Base-by-base conservation (phyloP, 2,329 filamentous ascomycete genomes). In the Raffaelea arxii region DNA sequence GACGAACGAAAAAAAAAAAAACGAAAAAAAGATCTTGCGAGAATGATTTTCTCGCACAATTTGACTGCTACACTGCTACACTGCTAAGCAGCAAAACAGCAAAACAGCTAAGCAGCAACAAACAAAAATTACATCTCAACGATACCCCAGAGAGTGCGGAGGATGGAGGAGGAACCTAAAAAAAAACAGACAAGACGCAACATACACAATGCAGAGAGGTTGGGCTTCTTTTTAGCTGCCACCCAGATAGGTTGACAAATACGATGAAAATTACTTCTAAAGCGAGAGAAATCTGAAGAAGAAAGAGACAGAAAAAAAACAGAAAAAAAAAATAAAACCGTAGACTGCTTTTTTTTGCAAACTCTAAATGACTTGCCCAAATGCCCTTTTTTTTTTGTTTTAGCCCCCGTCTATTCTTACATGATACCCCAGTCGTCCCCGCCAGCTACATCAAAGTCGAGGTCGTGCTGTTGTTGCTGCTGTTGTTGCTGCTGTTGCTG, bases 371-470 rank as follows among this genome's bases (percentile, higher is more conserved):
- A 11, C 18, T 22, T 40, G 9, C 37, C 18, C 22, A 10, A 21
- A 25, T 40, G 21, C 9, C 18, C 14, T 22, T n/a, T 6, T 16
- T 36, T n/a, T 6, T n/a, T n/a, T n/a, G n/a, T n/a, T n/a, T n/a
- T n/a, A n/a, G n/a, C n/a, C n/a, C n/a, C n/a, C n/a, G n/a, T n/a
- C n/a, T n/a, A n/a, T n/a, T 18, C 32, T 22, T 49, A 50, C 30
- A 42, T 36, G 6, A 58, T 53, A 52, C 59, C 65, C 67, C 71
- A 75, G 36, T 65, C 67, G 43, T 70, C 67, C 37, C 74, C 72
- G 39, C 72, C 73, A 3, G 65, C 72, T 18, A 75, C 69, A 50
- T 76, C 73, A 51, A 75, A 77, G 46, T 75, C 73, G 69, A 75
- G 70, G 41, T 72, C 58, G 35, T 62, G 55, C 16, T 14, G 43